These are phyloP conservation scores for Calonectria crousiana DNA, from an alignment of 2,329 filamentous ascomycete genomes.

Conservation along the genomic window DNA sequence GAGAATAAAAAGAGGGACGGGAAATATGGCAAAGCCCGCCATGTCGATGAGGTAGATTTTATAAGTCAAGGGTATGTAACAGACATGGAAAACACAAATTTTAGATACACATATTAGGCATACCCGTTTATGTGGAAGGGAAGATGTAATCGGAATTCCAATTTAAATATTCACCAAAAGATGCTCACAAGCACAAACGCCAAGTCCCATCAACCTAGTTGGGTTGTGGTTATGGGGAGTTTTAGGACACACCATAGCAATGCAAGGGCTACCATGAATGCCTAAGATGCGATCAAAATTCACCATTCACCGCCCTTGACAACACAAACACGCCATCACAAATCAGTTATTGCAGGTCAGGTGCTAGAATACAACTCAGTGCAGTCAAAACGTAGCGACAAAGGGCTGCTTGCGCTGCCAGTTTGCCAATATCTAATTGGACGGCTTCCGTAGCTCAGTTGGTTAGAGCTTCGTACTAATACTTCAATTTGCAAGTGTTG, in stretches of 20 bases:
- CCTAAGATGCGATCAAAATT: no score
- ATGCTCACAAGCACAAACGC: background rate
- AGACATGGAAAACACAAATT: slow-evolving; percentile 34
- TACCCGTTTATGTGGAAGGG: background rate
- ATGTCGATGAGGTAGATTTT: slow-evolving; percentile 15
- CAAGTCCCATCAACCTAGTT: background rate
- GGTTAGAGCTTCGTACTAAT: slow-evolving; percentile 13
- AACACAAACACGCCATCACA: no score
- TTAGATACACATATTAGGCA: slow-evolving; percentile 32
- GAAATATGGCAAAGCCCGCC: slow-evolving; percentile 14
- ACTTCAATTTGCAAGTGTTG: background rate
- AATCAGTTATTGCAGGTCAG: background rate
- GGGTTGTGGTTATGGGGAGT: background rate
- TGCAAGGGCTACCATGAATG: background rate
- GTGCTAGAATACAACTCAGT: background rate
- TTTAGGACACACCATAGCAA: background rate
- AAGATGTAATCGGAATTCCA: background rate
- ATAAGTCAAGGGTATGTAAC: slow-evolving; percentile 20
- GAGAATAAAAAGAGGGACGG: slow-evolving; percentile 39
- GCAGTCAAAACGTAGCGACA: background rate
- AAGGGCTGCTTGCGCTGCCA: background rate
- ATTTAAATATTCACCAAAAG: background rate
- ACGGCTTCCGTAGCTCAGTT: slow-evolving; percentile 11
- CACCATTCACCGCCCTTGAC: no score
- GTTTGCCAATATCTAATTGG: background rate